Evolutionary conservation across 139 green algal genomes (phyloP), one percentile per base, ranked within the genome.

Genomic region (Auxenochlorella pyrenoidosa): DNA sequence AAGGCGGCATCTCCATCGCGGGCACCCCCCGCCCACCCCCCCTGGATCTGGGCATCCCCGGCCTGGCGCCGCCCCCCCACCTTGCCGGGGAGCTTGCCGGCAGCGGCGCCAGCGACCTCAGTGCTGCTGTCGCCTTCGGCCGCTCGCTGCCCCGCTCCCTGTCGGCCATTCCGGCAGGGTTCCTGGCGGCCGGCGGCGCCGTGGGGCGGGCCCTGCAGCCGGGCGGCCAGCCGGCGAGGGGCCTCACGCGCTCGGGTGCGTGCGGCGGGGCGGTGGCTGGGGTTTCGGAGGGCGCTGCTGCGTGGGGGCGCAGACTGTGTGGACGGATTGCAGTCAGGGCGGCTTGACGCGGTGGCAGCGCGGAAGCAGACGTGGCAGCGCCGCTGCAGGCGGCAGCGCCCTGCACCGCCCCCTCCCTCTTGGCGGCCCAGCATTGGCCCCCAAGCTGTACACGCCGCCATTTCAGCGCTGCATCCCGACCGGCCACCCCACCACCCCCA

Each of bases 1-100:
- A 60, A 58, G 71, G 79, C 79, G 79, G 79, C 58, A 72, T 84
- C 79, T 58, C 36, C 36, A 84, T 84, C 36, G 79, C 79, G 0
- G 79, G 79, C 79, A 26, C 8, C 0, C 58, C 36, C 3, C 79
- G 58, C 8, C 2, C 24, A 21, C 58, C 36, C 3, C 54, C 36
- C 0, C 34, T 84, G 5, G 79, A 84, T 58, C 79, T 84, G 0
- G 79, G 79, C 22, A 84, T 84, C 38, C 79, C 79, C 0, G 79
- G 79, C 32, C 36, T 84, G 58, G 34, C 58, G 26, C 79, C 40
- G 36, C 79, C 79, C 0, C 76, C 76, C 2, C 75, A 81, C 43
- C 32, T 78, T 19, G 70, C 70, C 32, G 72, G 40, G 36, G 73
- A 59, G 6, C 26, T 34, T 8, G 41, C 30, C 16, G 75, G 10